Evolutionary conservation across 208 protist genomes (phyloP).

Genomic region (Sergeia podlipaevii): DNA sequence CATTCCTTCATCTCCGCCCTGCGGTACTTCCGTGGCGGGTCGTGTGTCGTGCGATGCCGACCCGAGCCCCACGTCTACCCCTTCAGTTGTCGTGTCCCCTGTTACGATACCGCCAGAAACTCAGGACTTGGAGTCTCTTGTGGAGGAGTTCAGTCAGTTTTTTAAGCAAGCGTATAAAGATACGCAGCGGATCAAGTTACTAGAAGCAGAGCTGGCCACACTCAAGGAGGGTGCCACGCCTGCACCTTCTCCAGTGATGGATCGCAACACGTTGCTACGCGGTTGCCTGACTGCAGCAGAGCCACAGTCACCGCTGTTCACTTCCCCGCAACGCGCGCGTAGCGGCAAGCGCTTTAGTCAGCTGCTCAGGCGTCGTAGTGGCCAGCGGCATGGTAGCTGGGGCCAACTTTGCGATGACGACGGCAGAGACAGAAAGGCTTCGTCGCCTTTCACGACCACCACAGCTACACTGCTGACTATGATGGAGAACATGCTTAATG

Average conservation of each 20-base stretch:
- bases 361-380: neutral
- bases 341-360: neutral
- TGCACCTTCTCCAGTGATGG: neutral
- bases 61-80: neutral
- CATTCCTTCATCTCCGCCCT: slow-evolving; percentile 4
- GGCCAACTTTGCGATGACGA: neutral
- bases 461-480: neutral
- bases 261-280: neutral
- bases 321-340: neutral
- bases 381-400: neutral
- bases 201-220: slow-evolving; percentile 34
- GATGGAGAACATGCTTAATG: neutral
- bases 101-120: slow-evolving; percentile 34
- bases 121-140: slow-evolving; percentile 63
- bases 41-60: neutral
- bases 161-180: slow-evolving; percentile 32
- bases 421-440: too few species aligned
- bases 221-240: neutral
- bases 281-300: too few species aligned
- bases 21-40: neutral
- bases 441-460: too few species aligned
- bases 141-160: slow-evolving; percentile 68
- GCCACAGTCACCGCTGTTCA: neutral
- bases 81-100: neutral
- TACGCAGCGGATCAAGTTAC: slow-evolving; percentile 28